Evolutionary conservation across 371 early-diverging fungal species (phyloP), one percentile per base, ranked within the genome.

Genomic region (Mucor mucedo): DNA sequence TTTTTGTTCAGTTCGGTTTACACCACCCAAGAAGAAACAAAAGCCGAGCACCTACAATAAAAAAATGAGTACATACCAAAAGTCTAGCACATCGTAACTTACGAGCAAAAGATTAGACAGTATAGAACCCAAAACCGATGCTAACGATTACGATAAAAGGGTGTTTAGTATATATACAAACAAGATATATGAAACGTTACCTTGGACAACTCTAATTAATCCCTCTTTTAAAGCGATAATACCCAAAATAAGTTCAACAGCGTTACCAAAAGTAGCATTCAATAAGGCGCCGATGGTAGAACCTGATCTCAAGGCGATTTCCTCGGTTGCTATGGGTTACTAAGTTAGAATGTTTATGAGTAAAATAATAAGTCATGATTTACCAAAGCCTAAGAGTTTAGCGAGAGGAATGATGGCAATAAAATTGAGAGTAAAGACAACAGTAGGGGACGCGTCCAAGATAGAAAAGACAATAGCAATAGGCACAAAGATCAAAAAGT

Each of bases 381-480:
- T 50, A 50, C 50, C 50, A 30, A 50, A 50, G 14, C 50, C 50
- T n/a, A 83, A 65, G 0, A 83, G 71, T 58, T 93, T 93, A 39
- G 96, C 95, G 47, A 96, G 73, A 5, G 96, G 95, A 33, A 98
- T 79, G 56, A 98, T 93, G n/a, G 95, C 96, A 27, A 95, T 81
- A 54, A 96, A 95, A 84, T 98, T 98, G 59, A 95, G 79, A 13
- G 83, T 57, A 63, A 97, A 65, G 94, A 97, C 9, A 85, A 80
- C 8, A 39, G 87, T 82, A 27, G 83, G 80, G 4, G 85, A 73
- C 73, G 91, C 89, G 21, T 83, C 73, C n/a, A 88, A 68, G 11
- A 79, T 63, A 29, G 80, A 78, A 48, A 88, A 78, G 0, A 91
- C 94, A 1, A 95, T 75, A 3, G 94, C 95, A 4, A 95, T 76